A percentile compares a stretch with the other conserved stretches of the same genome.
Evolutionary conservation across 768 basidiomycete genomes (phyloP).

Genomic region (Lactarius hengduanensis): DNA sequence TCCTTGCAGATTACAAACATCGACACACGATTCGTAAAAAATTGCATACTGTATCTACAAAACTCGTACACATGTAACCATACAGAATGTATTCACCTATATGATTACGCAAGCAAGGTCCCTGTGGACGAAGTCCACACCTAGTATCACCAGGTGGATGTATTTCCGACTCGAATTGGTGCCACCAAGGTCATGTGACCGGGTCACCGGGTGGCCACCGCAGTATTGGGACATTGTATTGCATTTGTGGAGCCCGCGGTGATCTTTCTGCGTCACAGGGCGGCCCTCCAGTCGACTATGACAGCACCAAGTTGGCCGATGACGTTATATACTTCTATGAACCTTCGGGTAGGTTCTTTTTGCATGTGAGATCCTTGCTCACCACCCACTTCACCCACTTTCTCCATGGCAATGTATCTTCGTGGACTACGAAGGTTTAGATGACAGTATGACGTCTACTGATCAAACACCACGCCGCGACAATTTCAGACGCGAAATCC

Average conservation of each 20-base stretch:
- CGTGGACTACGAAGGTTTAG: background rate
- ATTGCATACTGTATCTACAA: too few relatives aligned
- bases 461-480: background rate
- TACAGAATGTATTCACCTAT: too few relatives aligned
- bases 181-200: too few relatives aligned
- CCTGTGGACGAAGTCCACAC: too few relatives aligned
- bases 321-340: background rate
- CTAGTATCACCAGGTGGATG: too few relatives aligned
- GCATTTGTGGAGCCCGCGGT: constrained; percentile 7
- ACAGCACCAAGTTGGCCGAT: background rate
- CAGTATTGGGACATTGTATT: too few relatives aligned
- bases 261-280: background rate
- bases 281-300: background rate
- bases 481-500: background rate
- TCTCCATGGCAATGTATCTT: background rate
- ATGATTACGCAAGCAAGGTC: too few relatives aligned
- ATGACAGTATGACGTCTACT: background rate
- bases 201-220: too few relatives aligned
- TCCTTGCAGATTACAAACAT: too few relatives aligned
- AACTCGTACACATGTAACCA: too few relatives aligned
- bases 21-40: too few relatives aligned
- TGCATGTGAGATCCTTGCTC: background rate
- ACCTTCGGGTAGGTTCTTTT: background rate
- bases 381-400: background rate
- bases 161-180: too few relatives aligned